phyloP scores from a whole-genome alignment of 345 rosid genomes.

The Citrus cavaleriei region DNA sequence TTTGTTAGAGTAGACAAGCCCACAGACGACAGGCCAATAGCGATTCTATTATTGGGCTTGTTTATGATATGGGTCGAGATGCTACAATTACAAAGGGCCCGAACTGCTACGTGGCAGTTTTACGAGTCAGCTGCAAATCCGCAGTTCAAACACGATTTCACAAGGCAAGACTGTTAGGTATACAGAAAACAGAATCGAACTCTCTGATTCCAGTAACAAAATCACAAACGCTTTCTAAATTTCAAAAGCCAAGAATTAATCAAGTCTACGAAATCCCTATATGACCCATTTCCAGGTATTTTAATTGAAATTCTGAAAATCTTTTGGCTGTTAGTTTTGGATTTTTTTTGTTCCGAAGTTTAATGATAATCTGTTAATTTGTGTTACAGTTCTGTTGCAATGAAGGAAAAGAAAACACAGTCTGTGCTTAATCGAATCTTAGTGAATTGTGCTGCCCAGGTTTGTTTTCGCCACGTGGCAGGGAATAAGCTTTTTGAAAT shows the following conservation, averaged over 20 bases:
- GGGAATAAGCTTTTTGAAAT: neutral
- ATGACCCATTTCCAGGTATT: neutral
- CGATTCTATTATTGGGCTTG: neutral
- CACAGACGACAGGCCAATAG: too few species aligned
- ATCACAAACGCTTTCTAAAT: neutral
- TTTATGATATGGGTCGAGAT: neutral
- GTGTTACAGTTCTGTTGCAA: slow-evolving; percentile 38
- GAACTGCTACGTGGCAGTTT: too few species aligned
- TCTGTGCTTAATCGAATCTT: slow-evolving; percentile 68
- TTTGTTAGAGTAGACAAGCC: too few species aligned
- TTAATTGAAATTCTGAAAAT: neutral
- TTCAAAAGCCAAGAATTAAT: neutral
- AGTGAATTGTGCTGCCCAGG: slow-evolving; percentile 81
- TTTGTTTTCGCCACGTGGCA: slow-evolving; percentile 24
- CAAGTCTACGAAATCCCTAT: neutral
- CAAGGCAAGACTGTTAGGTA: neutral
- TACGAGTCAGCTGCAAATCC: neutral
- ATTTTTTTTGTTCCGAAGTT: neutral
- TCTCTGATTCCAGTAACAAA: neutral
- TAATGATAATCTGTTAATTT: neutral
- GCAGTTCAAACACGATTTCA: neutral
- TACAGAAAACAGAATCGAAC: neutral
- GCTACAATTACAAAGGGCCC: neutral
- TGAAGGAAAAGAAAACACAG: slow-evolving; percentile 73
- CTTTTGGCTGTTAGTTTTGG: neutral